phyloP scores from a whole-genome alignment of 306 rosid genomes.

The Erythrophleum fordii region DNA sequence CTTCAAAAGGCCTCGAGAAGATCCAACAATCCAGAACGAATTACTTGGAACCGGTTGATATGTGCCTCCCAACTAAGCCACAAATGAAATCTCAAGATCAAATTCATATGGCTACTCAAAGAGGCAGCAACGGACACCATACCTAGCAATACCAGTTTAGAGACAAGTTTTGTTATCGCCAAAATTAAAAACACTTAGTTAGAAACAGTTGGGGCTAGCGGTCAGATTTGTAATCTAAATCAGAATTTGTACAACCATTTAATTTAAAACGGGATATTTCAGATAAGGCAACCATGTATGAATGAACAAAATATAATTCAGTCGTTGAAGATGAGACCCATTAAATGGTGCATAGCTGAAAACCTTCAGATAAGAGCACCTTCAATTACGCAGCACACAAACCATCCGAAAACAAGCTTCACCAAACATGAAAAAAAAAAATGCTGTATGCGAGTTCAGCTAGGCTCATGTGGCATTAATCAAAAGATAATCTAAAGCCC shows the following conservation, averaged over 20 bases:
- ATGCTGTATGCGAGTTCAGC: too few relatives aligned
- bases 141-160: background rate
- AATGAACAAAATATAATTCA: background rate
- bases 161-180: background rate
- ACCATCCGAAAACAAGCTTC: background rate
- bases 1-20: background rate
- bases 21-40: constrained; percentile 2
- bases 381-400: background rate
- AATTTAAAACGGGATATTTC: background rate
- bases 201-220: too few relatives aligned
- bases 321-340: background rate
- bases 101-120: constrained; percentile 35
- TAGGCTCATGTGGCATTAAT: background rate
- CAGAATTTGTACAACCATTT: background rate
- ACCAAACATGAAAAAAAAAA: background rate
- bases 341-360: background rate
- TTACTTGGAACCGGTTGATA: background rate
- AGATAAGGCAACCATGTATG: background rate
- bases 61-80: constrained; percentile 32
- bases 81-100: background rate
- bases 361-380: background rate
- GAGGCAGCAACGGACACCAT: background rate
- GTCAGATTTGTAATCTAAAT: background rate
- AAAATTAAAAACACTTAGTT: background rate
- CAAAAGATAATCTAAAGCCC: background rate